A percentile compares a stretch with the other conserved stretches of the same genome.
phyloP scores from a whole-genome alignment of 2,329 filamentous ascomycete species.

The Penicillium sclerotiorum region DNA sequence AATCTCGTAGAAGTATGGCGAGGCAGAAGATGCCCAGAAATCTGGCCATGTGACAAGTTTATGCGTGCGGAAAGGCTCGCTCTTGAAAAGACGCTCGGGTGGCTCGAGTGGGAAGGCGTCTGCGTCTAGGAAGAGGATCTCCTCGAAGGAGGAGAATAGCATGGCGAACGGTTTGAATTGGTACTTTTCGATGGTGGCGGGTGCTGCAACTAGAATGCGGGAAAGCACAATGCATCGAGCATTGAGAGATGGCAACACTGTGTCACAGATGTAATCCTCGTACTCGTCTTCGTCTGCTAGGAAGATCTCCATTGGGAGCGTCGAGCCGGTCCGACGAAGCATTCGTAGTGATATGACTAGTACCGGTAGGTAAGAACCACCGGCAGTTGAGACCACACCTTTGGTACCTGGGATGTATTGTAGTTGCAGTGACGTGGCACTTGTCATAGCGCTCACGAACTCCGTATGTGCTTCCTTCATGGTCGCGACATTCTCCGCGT shows the following conservation, averaged over 20 bases:
- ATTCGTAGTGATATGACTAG: constrained; percentile 50
- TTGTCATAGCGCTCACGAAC: constrained; percentile 36
- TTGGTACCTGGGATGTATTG: constrained; percentile 37
- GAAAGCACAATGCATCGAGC: constrained; percentile 50
- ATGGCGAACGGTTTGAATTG: constrained; percentile 54
- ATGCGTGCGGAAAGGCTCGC: constrained; percentile 44
- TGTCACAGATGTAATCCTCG: constrained; percentile 46
- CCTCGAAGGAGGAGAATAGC: constrained; percentile 54
- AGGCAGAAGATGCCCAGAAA: constrained; percentile 49
- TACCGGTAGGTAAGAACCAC: constrained; percentile 46
- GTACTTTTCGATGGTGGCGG: constrained; percentile 44
- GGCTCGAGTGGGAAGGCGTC: constrained; percentile 50
- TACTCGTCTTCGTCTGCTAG: constrained; percentile 46
- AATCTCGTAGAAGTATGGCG: constrained; percentile 51
- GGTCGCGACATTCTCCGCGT: constrained; percentile 8
- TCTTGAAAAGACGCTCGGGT: constrained; percentile 46
- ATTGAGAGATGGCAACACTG: constrained; percentile 46
- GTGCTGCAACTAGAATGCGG: constrained; percentile 40
- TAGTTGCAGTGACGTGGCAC: constrained; percentile 32
- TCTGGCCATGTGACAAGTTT: constrained; percentile 38
- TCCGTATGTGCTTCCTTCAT: constrained; percentile 39
- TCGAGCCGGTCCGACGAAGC: constrained; percentile 47
- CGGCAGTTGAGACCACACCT: constrained; percentile 52
- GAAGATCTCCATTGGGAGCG: constrained; percentile 51
- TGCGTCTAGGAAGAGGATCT: constrained; percentile 54